phyloP scores from a whole-genome alignment of 2,329 filamentous ascomycete species.

The Sporothrix protearum region DNA sequence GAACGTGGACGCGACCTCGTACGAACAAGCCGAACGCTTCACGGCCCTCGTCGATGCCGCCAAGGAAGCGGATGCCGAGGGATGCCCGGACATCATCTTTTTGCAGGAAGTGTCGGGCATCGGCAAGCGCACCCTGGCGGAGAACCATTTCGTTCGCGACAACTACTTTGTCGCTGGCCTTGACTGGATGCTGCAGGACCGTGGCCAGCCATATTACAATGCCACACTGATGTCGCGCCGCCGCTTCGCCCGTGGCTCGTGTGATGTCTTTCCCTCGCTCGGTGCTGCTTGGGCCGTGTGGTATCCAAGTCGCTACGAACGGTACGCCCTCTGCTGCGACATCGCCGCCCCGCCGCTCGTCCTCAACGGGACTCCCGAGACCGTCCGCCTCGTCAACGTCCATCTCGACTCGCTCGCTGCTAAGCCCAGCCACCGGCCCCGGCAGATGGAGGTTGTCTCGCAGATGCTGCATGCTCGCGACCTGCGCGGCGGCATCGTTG shows the following conservation, averaged over 20 bases:
- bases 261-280: constrained; percentile 32
- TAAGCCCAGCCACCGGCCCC: constrained; percentile 33
- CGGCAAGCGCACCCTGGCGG: constrained; percentile 31
- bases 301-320: constrained; percentile 33
- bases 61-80: constrained; percentile 12
- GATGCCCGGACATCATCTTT: constrained; percentile 35
- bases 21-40: constrained; percentile 28
- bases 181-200: constrained; percentile 24
- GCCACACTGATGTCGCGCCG: constrained; percentile 34
- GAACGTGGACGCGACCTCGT: constrained; percentile 34
- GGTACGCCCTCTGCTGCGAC: constrained; percentile 40
- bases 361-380: background rate
- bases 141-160: constrained; percentile 31
- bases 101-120: constrained; percentile 36
- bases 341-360: constrained; percentile 24
- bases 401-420: constrained; percentile 39
- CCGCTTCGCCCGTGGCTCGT: constrained; percentile 32
- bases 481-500: constrained; percentile 35
- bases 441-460: constrained; percentile 34
- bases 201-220: constrained; percentile 30
- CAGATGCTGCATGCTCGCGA: constrained; percentile 30
- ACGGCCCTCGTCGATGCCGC: constrained; percentile 33
- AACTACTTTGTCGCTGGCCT: constrained; percentile 36
- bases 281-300: constrained; percentile 26
- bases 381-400: constrained; percentile 39